Base-by-base conservation (phyloP, 306 rosid genomes). In the Cicer yamashitae region DNA sequence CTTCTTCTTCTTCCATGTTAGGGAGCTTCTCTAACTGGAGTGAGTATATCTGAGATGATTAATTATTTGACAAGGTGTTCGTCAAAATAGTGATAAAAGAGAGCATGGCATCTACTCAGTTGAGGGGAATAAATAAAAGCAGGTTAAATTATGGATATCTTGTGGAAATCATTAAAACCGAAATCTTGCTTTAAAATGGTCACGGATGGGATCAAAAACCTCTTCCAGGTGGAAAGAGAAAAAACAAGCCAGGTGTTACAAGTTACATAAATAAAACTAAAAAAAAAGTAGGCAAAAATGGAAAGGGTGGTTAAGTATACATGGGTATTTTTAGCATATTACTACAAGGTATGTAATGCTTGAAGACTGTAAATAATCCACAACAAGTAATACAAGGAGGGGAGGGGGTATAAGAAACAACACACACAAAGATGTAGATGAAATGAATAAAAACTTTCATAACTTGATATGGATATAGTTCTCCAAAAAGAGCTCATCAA, bases 71-170 rank as follows among this genome's bases (percentile, higher is more conserved):
- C 50, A 75, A 59, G 44, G 68, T 56, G 58, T 75, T 45, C 7
- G 30, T 65, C 50, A 58, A 47, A 75, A 13, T 47, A 7, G 82
- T 62, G 71, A 63, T 41, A 56, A 52, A 71, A 52, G 66, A 67
- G 67, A 61, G 65, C 14, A 18, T 52, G 10, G 47, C 14, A 11
- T 64, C 13, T 61, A 18, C 71, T 74, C 74, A 77, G 87, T 82
- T 80, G 86, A 61, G 77, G 57, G 76, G 86, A 61, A 81, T 80
- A 81, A 64, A 67, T 81, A 62, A 70, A 43, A 68, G 83, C 77
- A 73, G 92, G 71, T 88, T 84, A 75, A 82, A 53, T 64, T 75
- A 73, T 77, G 88, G 87, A 81, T 53, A 64, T 85, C 88, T 81
- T 87, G 88, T 92, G 96, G 58, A 45, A 59, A 41, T 59, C 84